Evolutionary conservation across 345 rosid genomes (phyloP), one percentile per base, ranked within the genome.

Genomic region (Euphorbia peplus): DNA sequence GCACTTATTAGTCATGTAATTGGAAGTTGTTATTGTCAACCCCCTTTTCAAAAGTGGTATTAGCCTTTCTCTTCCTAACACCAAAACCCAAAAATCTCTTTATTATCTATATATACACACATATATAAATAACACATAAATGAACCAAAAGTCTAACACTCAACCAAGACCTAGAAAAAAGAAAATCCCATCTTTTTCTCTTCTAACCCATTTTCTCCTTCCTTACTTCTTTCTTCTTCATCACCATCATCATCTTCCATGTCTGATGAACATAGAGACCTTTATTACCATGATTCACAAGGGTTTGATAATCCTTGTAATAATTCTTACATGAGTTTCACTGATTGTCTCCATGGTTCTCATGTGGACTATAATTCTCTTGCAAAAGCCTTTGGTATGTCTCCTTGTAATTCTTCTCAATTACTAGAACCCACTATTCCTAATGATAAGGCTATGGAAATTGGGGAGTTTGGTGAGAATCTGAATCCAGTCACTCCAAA

Each of bases 201-300:
- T 32, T 30, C 11, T 41, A 35, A n/a, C n/a, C n/a, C n/a, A 47
- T 42, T 57, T 59, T 28, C 59, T 18, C 42, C 64, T 15, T 62
- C 41, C 16, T 14, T 58, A n/a, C 57, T 70, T 32, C 71, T 56
- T n/a, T 22, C 12, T 12, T 19, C 44, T 44, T 25, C 28, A 25
- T 30, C 69, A 32, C 64, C 67, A 60, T 72, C 21, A 42, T 55
- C 66, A 58, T 65, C 52, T 64, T 72, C 74, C 82, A 93, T 93
- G 97, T 87, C 97, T 80, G 80, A 86, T 70, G 92, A 90, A 72
- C 76, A 70, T 25, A 85, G 79, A 77, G 90, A 85, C 79, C 78
- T 79, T 8, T 80, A 76, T 75, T 83, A 77, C 83, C 76, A 77
- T 13, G 72, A 66, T 14, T 30, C 58, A 10, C 75, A 52, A 16